Evolutionary conservation across 169 alveolate species (phyloP).

Genomic region (Eimeria praecox): DNA sequence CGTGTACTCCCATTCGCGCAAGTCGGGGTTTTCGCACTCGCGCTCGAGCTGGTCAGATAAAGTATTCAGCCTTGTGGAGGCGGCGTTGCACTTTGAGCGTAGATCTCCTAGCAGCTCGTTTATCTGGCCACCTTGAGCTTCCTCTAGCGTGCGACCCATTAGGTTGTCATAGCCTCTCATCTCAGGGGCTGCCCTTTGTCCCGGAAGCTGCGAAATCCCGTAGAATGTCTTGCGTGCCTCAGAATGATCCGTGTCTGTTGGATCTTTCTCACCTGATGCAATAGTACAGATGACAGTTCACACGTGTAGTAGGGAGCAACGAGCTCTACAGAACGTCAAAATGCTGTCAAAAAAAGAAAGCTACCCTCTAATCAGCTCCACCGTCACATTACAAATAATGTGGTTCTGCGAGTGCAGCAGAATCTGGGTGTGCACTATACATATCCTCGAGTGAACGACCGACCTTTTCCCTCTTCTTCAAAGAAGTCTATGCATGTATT

Average conservation of each 20-base stretch:
- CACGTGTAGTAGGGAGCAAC: not conserved
- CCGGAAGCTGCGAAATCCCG: constrained; percentile 73
- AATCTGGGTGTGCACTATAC: not conserved
- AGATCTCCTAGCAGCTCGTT: constrained; percentile 65
- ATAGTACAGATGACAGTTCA: not conserved
- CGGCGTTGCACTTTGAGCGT: constrained; percentile 73
- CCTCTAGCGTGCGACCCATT: constrained; percentile 29
- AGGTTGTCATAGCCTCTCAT: constrained; percentile 38
- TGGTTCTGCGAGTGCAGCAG: not conserved
- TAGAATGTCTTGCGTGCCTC: constrained; percentile 4
- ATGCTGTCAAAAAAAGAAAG: not conserved
- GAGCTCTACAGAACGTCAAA: not conserved
- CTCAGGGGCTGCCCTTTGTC: not conserved
- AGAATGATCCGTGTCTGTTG: not conserved
- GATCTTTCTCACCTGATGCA: not conserved
- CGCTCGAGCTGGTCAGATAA: constrained; percentile 71
- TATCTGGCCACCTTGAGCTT: constrained; percentile 70
- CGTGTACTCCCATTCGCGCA: constrained; percentile 80
- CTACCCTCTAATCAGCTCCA: not conserved
- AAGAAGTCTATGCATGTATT: constrained; percentile 53
- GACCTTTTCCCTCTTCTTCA: constrained; percentile 44
- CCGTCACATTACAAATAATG: not conserved
- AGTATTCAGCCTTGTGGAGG: constrained; percentile 63
- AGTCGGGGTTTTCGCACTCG: constrained; percentile 70
- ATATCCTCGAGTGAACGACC: not conserved